Base-by-base conservation (phyloP, 352 stramenopile genomes). In the Phytophthora vignae region DNA sequence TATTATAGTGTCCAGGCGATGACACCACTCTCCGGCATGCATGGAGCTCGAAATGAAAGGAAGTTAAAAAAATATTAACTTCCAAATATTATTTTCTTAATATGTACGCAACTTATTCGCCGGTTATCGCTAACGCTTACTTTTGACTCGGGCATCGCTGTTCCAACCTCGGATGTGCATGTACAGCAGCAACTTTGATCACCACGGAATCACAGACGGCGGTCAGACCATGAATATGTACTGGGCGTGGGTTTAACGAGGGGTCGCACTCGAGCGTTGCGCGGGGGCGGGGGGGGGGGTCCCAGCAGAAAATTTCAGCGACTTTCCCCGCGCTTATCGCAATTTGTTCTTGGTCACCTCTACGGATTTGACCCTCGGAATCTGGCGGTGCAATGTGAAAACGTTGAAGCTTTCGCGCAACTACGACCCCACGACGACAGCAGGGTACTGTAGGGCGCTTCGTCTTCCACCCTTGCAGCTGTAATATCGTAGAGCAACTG, bases 281-380 rank as follows among this genome's bases (percentile, higher is more conserved):
- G 22, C 22, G 2, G 22, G 22, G 22, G 22, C 1, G 22, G 22
- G 22, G 22, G 21, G 11, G 19, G 40, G 33, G 27, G 14, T 11
- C 36, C 7, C 33, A 21, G 38, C 25, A 62, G n/a, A 60, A 60
- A 62, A 31, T 56, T 56, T 61, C 61, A 3, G 22, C 17, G 53
- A 19, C 22, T 71, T 67, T 71, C 64, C 64, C 27, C 6, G 3
- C 42, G 29, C 17, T 59, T 64, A 33, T 27, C 25, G 55, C 21
- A 55, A 71, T 71, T 71, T 64, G 64, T 64, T 46, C 55, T 55
- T 66, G 29, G 36, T 60, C 55, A 50, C 64, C 49, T 71, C 62
- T 69, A 69, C 55, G 21, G 33, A 33, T 50, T 60, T 60, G 36
- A 56, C 50, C 61, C 19, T 55, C 61, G 50, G 61, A 64, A 69